Percentiles rank a stretch among this genome's conserved stretches.
Evolutionary conservation across 352 stramenopile genomes (phyloP).

Genomic region (Phytophthora lateralis): DNA sequence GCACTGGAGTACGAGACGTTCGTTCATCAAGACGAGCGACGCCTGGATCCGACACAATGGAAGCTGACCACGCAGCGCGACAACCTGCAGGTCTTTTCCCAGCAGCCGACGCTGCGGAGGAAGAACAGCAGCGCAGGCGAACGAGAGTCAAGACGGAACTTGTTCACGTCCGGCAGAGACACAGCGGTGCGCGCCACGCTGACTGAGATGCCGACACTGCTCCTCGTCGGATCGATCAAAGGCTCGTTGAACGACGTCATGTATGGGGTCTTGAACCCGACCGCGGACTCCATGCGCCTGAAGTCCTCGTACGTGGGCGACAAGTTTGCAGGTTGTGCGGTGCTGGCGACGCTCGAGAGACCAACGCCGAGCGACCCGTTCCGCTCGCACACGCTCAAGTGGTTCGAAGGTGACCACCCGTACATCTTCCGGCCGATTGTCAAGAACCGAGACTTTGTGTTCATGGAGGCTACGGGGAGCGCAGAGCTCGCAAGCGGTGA

Average conservation of each 20-base stretch:
- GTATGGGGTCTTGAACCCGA: constrained; percentile 45
- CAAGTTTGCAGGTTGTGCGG: constrained; percentile 40
- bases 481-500: constrained; percentile 34
- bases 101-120: constrained; percentile 6
- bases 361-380: constrained; percentile 44
- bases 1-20: constrained; percentile 24
- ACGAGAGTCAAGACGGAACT: constrained; percentile 1
- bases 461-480: constrained; percentile 54
- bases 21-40: constrained; percentile 24
- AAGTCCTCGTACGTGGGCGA: constrained; percentile 53
- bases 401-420: constrained; percentile 50
- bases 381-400: constrained; percentile 53
- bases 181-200: constrained; percentile 5
- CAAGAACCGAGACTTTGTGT: constrained; percentile 57
- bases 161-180: constrained; percentile 15
- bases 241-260: constrained; percentile 44
- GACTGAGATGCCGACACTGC: constrained; percentile 31
- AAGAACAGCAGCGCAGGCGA: constrained; percentile 18
- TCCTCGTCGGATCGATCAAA: constrained; percentile 38
- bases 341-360: constrained; percentile 39
- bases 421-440: constrained; percentile 48
- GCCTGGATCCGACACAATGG: constrained; percentile 23
- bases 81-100: constrained; percentile 27
- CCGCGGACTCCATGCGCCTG: constrained; percentile 35
- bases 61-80: constrained; percentile 26